Base-by-base conservation (phyloP, 2,329 filamentous ascomycete genomes). In the Raffaelea ambrosiae region DNA sequence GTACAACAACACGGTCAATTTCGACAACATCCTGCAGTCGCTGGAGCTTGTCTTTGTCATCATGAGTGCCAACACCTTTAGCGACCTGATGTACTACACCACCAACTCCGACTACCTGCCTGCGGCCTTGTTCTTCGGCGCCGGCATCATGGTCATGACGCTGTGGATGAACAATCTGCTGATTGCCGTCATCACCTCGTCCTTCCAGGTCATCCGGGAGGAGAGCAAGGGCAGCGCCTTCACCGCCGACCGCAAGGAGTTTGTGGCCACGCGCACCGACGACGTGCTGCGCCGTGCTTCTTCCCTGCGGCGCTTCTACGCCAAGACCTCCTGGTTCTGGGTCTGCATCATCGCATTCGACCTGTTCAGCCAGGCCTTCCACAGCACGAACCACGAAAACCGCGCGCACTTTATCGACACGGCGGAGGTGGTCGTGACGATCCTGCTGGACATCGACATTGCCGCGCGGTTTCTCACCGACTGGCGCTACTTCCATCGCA, bases 11-110 rank as follows among this genome's bases (percentile, higher is more conserved):
- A 98, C 93, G 0, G 77, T 96, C 58, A 94, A 84, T 63, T 98
- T 97, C 60, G 93, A 98, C 69, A 91, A 97, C 61, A 94, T 98
- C 38, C 68, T 88, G 26, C 83, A 97, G 54, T 96, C 90, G 0
- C 69, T 97, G 46, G 89, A 98, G 66, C 72, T 97, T 49, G 90
- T 98, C 2, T 98, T 98, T 61, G 88, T 98, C 45, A 84, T 98
- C 61, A 98, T 98, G 88, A 95, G 88, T 58, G 91, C 89, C 43
- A 98, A 98, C 63, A 98, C 93, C 0, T 98, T 94, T 65, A 86
- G 88, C 1, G 88, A 97, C 64, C 70, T 97, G 46, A 88, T 98
- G 73, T 98, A 98, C 65, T 86, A 88, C 57, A 89, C 91, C 4
- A 89, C 86, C 46, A 82, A 95, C 59, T 94, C 88, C 22, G 93